Percentiles rank a stretch among this genome's conserved stretches.
phyloP scores from a whole-genome alignment of 345 rosid species.

The Eucalyptus leucophloia region DNA sequence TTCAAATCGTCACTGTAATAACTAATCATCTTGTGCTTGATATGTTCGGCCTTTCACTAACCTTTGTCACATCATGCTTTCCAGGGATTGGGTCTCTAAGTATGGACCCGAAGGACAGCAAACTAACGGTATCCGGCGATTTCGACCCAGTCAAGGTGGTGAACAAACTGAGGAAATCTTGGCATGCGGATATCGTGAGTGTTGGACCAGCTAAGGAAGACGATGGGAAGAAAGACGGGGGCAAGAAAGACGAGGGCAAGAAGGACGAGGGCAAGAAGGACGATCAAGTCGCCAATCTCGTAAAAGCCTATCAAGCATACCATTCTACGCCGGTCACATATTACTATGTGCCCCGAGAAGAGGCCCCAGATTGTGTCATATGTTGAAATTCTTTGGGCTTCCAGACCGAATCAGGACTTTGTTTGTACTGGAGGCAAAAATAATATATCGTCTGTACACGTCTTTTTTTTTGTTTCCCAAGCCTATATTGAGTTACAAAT shows the following conservation, averaged over 20 bases:
- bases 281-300: not conserved
- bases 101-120: not conserved
- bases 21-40: not conserved
- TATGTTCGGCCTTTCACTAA: not conserved
- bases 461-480: too few species aligned
- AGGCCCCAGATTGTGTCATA: not conserved
- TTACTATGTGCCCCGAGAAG: not conserved
- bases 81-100: not conserved
- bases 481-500: too few species aligned
- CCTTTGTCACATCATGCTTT: not conserved
- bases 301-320: not conserved
- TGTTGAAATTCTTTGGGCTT: not conserved
- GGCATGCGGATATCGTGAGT: not conserved
- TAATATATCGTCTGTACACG: too few species aligned
- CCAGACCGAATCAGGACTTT: not conserved
- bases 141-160: not conserved
- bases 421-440: not conserved
- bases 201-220: not conserved
- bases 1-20: not conserved
- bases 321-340: not conserved
- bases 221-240: not conserved
- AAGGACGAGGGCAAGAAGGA: not conserved
- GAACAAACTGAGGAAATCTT: not conserved
- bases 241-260: not conserved
- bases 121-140: not conserved